Evolutionary conservation across 129 eudicot genomes (phyloP).

Genomic region (Pittosporum tobira): DNA sequence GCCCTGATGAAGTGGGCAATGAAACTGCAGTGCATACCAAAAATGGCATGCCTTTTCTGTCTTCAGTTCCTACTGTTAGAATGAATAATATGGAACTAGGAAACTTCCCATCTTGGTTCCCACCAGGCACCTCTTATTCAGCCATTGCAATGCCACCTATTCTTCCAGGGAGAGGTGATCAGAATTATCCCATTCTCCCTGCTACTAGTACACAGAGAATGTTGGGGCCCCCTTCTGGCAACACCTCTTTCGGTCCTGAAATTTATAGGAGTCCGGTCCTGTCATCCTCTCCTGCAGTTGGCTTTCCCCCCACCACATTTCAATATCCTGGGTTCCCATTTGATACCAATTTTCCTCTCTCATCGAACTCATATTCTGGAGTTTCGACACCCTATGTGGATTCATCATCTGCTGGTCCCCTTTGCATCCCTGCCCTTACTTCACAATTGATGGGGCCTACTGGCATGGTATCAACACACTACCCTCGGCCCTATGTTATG

Average conservation of each 20-base stretch:
- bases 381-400: conserved; percentile 51
- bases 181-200: conserved; percentile 35
- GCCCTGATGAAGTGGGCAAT: conserved; percentile 43
- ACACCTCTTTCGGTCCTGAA: conserved; percentile 42
- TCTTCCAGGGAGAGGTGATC: conserved; percentile 47
- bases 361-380: conserved; percentile 57
- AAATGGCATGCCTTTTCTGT: conserved; percentile 24
- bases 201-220: conserved; percentile 43
- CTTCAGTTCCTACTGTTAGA: conserved; percentile 39
- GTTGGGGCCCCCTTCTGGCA: conserved; percentile 34
- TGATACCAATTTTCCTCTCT: conserved; percentile 56
- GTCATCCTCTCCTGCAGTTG: conserved; percentile 79
- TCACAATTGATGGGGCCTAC: conserved; percentile 50
- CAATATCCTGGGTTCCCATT: conserved; percentile 61
- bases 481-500: conserved; percentile 52
- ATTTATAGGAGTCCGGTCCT: conserved; percentile 55
- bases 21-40: conserved; percentile 18
- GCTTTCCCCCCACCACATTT: conserved; percentile 38
- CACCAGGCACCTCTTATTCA: conserved; percentile 46
- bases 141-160: conserved; percentile 47
- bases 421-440: conserved; percentile 42
- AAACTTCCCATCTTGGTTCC: conserved; percentile 56
- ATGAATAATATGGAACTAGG: conserved; percentile 46
- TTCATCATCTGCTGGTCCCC: conserved; percentile 53
- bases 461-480: conserved; percentile 42